phyloP scores from a whole-genome alignment of 2,329 filamentous ascomycete genomes.

The Zasmidium cellare region DNA sequence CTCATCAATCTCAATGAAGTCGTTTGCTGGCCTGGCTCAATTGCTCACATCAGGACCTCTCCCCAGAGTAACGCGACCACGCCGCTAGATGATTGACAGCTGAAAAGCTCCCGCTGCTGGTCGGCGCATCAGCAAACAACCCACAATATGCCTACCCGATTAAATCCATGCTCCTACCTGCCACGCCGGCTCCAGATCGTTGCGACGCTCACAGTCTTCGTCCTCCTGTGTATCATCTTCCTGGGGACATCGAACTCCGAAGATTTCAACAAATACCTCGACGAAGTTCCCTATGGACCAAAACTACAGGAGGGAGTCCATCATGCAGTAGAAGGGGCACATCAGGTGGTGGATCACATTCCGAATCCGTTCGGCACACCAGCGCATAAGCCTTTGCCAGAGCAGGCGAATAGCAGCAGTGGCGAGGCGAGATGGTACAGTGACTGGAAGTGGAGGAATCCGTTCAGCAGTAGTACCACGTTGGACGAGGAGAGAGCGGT shows the following conservation, averaged over 20 bases:
- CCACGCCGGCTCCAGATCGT: conserved; percentile 51
- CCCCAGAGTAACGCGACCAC: not conserved
- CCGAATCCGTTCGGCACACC: conserved; percentile 62
- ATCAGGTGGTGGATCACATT: conserved; percentile 40
- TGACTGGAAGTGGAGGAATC: conserved; percentile 86
- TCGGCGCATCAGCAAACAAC: not conserved
- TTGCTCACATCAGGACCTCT: not conserved
- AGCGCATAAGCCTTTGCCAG: conserved; percentile 69
- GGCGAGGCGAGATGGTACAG: conserved; percentile 82
- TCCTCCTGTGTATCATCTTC: conserved; percentile 40
- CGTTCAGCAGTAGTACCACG: conserved; percentile 78
- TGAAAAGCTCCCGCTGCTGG: conserved; percentile 7
- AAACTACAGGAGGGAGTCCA: conserved; percentile 40
- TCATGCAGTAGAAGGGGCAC: conserved; percentile 37
- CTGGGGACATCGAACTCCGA: conserved; percentile 33
- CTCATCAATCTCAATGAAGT: not conserved
- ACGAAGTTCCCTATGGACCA: conserved; percentile 36
- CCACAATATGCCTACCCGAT: conserved; percentile 21
- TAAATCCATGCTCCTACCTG: conserved; percentile 39
- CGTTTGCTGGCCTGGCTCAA: not conserved
- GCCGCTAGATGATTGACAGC: not conserved
- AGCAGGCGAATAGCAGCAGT: conserved; percentile 75
- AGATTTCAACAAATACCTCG: conserved; percentile 28
- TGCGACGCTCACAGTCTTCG: conserved; percentile 38
- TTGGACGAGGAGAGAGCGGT: conserved; percentile 81